A percentile compares a stretch with the other conserved stretches of the same genome.
phyloP scores from a whole-genome alignment of 768 basidiomycete genomes.

The Termitomyces sp. region DNA sequence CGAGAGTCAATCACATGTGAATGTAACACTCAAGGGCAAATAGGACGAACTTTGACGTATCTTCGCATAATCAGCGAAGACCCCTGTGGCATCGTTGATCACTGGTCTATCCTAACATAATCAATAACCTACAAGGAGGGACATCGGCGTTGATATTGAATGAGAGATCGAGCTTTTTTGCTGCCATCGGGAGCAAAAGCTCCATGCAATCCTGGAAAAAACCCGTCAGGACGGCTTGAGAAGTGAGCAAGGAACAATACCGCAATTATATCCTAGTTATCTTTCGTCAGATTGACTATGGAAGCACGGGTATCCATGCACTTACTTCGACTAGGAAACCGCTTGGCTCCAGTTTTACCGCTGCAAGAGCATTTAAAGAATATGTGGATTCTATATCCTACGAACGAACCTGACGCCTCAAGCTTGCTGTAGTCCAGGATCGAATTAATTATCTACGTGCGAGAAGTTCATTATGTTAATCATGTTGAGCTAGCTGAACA shows the following conservation, averaged over 20 bases:
- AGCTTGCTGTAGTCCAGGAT: conserved; percentile 78
- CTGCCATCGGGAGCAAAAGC: conserved; percentile 66
- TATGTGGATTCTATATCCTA: not conserved
- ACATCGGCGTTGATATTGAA: conserved; percentile 67
- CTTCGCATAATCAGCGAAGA: conserved; percentile 67
- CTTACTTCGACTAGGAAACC: conserved; percentile 59
- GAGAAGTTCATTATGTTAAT: not conserved
- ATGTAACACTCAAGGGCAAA: not conserved
- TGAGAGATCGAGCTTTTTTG: conserved; percentile 67
- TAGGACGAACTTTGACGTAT: conserved; percentile 62
- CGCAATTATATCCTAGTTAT: conserved; percentile 55
- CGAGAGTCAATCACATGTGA: not conserved
- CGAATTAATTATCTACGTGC: conserved; percentile 66
- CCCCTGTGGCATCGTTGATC: conserved; percentile 34
- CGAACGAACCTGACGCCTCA: conserved; percentile 56
- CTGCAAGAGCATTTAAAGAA: conserved; percentile 25
- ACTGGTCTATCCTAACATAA: not conserved
- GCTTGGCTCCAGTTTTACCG: conserved; percentile 64
- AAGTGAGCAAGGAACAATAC: conserved; percentile 27
- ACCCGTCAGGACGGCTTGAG: conserved; percentile 2
- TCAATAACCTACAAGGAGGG: conserved; percentile 44
- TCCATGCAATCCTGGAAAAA: conserved; percentile 65
- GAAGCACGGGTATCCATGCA: not conserved
- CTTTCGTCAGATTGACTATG: not conserved
- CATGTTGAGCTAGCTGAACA: not conserved